Base-by-base conservation (phyloP, 352 stramenopile species). In the Phytophthora sansomeana region DNA sequence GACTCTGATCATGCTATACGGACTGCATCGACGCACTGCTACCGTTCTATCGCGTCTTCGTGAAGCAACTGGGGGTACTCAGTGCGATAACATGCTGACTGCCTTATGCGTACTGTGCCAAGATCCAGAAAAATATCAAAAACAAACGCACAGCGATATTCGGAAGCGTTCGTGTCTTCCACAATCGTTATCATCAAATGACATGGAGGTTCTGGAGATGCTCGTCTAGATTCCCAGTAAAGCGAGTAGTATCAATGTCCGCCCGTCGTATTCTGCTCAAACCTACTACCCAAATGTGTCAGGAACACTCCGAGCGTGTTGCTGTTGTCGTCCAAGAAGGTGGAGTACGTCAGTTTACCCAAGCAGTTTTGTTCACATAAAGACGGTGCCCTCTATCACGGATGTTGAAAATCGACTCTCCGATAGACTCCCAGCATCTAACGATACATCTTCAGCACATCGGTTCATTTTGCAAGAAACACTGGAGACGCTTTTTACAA, bases 401-500 rank as follows among this genome's bases (percentile, higher is more conserved):
- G 35, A 41, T 41, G 7, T 41, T 41, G 35, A 41, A 41, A 17
- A 16, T n/a, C n/a, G 35, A 13, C 19, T 6, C 24, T 5, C 43
- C 16, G 16, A 35, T 6, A 28, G 38, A 24, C 7, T 6, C 21
- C 21, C 26, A 52, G 38, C 6, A 49, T 32, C 42, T 5, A 7
- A 30, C 42, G 24, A 30, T 29, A 28, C 17, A 26, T 26, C 41
- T 2, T 11, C 41, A 29, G 14, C 5, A 28, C 17, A 29, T 47
- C 9, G n/a, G n/a, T 21, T 11, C 10, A 39, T 63, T 9, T 38
- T 56, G 14, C 43, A 46, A 29, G 33, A 63, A 39, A 47, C 56
- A 4, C 32, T 63, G 8, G 30, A 69, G 21, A 30, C 60, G 3
- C 10, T 63, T 6, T 78, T 68, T 48, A 59, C 63, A 11, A 58